A percentile compares a stretch with the other conserved stretches of the same genome.
Conservation (phyloP, 139 green algal genomes). For the Chlorella vulgaris region DNA sequence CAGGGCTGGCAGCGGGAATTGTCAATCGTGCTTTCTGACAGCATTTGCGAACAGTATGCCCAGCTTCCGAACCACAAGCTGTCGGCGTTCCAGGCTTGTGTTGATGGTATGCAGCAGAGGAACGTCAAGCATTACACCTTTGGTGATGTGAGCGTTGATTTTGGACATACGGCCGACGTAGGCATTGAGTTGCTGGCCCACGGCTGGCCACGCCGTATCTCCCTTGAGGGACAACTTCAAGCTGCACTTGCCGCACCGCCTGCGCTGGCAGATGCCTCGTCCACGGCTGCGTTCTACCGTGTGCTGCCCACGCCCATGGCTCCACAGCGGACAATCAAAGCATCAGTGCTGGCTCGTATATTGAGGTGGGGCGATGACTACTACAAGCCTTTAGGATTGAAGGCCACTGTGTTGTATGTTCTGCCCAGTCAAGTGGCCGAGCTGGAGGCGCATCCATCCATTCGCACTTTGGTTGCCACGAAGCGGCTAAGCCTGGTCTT, state of each 20-base stretch:
- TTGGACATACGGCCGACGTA: not conserved
- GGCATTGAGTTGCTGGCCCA: not conserved
- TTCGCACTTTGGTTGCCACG: not conserved
- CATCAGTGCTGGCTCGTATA: not conserved
- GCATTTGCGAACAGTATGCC: not conserved
- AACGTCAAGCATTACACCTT: not conserved
- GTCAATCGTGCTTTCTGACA: not conserved
- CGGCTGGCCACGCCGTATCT: not conserved
- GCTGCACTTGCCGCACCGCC: too few species aligned
- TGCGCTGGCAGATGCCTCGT: not conserved
- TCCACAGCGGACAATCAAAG: not conserved
- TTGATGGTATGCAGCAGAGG: not conserved
- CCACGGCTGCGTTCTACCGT: not conserved
- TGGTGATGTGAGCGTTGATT: not conserved
- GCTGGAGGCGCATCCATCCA: not conserved
- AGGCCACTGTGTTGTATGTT: not conserved
- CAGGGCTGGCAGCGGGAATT: not conserved
- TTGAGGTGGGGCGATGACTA: constrained; percentile 3
- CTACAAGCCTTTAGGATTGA: not conserved
- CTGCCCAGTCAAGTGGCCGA: not conserved
- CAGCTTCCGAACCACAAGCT: too few species aligned
- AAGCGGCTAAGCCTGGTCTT: not conserved
- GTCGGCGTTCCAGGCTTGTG: too few species aligned
- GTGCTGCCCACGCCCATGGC: not conserved
- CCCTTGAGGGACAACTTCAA: not conserved